phyloP scores from a whole-genome alignment of 345 rosid species.

The Physaria fendleri region DNA sequence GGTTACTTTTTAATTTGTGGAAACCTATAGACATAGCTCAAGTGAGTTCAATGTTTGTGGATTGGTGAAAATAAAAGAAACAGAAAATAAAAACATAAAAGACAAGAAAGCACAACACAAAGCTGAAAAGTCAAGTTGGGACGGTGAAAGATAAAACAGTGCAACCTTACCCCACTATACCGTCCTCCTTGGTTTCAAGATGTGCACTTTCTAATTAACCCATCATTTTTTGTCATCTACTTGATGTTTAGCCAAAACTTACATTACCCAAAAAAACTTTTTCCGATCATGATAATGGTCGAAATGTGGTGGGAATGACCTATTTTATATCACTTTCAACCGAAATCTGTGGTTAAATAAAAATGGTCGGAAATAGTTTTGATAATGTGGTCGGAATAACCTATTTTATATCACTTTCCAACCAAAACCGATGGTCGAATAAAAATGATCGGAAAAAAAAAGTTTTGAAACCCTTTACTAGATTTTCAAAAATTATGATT shows the following conservation, averaged over 20 bases:
- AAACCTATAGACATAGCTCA: no score
- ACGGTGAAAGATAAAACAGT: conserved; percentile 21
- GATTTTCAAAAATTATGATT: neutral
- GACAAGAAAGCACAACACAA: neutral
- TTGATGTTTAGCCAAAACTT: neutral
- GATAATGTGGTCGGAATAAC: no score
- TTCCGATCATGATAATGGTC: no score
- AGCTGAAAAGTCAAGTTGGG: conserved; percentile 30
- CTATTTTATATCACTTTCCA: neutral
- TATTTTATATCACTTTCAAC: neutral
- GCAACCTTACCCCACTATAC: conserved; percentile 5
- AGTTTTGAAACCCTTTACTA: no score
- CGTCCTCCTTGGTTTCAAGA: conserved; percentile 17
- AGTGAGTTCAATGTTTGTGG: no score
- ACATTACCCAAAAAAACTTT: neutral
- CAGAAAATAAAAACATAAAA: neutral
- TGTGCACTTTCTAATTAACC: conserved; percentile 7
- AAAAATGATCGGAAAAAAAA: no score
- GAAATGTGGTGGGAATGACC: no score
- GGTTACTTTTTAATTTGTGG: no score
- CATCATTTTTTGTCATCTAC: neutral
- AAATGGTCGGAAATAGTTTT: no score
- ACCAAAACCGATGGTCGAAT: neutral
- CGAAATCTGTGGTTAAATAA: neutral
- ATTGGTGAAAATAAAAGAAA: no score